Conservation (phyloP, 75 land plant genomes). For the Cupressus sempervirens region DNA sequence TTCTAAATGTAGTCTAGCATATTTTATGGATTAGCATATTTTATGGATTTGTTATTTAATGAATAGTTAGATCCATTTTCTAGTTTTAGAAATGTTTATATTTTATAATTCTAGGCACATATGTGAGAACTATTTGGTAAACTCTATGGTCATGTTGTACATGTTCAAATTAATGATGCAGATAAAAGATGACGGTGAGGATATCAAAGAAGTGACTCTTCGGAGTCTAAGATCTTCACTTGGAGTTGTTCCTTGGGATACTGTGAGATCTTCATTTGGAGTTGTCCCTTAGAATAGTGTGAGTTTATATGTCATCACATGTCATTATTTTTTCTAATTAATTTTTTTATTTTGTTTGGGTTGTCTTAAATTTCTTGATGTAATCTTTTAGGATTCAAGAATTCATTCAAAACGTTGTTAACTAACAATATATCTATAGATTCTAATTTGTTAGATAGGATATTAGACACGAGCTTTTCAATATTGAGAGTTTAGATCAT, state of each 20-base stretch:
- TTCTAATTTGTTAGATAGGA: too few relatives aligned
- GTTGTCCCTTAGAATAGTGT: too few relatives aligned
- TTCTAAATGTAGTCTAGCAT: background rate
- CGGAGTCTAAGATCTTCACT: conserved; percentile 72
- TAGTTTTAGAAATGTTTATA: background rate
- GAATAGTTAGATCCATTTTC: background rate
- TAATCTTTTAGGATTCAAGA: background rate
- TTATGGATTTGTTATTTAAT: background rate
- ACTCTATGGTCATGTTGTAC: background rate
- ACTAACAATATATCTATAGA: background rate
- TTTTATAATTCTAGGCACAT: background rate
- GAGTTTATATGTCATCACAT: conserved; percentile 17
- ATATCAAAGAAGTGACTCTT: conserved; percentile 69
- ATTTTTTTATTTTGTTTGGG: conserved; percentile 5
- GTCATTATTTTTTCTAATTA: background rate
- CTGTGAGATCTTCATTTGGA: too few relatives aligned
- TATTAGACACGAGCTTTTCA: background rate
- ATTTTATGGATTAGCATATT: background rate
- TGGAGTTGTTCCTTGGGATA: conserved; percentile 97
- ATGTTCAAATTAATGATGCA: conserved; percentile 17
- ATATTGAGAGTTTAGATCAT: background rate
- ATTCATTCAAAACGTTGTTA: background rate
- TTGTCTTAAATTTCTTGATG: background rate
- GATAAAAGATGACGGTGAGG: conserved; percentile 89
- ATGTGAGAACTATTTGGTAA: background rate